These are phyloP conservation scores for Pleodorina starrii DNA, from an alignment of 139 green algal genomes.

Conservation along the genomic window DNA sequence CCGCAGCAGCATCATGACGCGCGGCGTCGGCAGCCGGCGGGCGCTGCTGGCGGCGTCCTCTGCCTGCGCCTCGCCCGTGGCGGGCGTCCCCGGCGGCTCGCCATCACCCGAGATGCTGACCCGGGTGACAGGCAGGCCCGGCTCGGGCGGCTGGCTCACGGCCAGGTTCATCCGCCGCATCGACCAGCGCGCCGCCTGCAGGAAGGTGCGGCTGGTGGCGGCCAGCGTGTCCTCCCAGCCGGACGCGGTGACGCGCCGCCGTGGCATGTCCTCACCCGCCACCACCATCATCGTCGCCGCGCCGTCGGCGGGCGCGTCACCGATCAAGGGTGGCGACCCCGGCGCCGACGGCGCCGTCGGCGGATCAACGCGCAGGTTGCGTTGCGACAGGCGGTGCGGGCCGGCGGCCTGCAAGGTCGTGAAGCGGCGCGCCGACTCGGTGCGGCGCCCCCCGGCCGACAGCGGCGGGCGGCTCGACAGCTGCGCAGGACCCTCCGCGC, in stretches of 20 bases:
- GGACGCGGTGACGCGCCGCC: neutral
- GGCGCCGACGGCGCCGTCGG: too few species aligned
- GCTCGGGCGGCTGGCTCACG: neutral
- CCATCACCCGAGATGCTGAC: neutral
- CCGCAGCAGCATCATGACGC: neutral
- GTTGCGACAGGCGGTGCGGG: neutral
- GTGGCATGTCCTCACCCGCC: neutral
- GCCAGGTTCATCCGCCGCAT: neutral
- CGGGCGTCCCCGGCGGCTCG: neutral
- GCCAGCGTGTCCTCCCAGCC: neutral
- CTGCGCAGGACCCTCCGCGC: neutral
- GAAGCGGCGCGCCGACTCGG: neutral
- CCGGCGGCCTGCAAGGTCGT: too few species aligned
- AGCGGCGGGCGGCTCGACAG: neutral
- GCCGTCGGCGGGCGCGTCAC: too few species aligned
- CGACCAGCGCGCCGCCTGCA: neutral
- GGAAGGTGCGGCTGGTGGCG: neutral
- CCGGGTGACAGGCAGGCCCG: too few species aligned
- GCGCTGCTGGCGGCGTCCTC: neutral
- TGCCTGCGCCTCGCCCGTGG: neutral
- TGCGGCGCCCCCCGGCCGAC: too few species aligned
- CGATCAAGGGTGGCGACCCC: too few species aligned
- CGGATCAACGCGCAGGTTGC: neutral
- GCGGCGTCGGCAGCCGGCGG: too few species aligned
- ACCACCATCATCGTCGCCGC: too few species aligned